Evolutionary conservation across 768 basidiomycete genomes (phyloP), one percentile per base, ranked within the genome.

Genomic region (Mycena olivaceomarginata): DNA sequence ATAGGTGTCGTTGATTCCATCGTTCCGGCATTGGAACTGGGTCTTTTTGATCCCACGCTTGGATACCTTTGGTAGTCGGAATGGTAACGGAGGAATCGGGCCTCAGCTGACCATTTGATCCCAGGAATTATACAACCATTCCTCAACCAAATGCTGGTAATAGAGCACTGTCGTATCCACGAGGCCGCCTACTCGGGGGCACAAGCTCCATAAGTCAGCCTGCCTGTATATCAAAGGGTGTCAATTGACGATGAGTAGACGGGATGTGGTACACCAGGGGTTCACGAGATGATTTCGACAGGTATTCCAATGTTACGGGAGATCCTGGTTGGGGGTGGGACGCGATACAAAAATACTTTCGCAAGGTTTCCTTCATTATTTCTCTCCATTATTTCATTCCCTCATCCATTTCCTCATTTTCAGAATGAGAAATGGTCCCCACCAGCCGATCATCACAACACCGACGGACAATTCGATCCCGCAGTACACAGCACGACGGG

Each of bases 371-470:
- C 13, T 56, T 20, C 16, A 13, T 31, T 31, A 31, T 25, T 63
- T 46, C 5, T 37, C 6, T 13, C 4, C 10, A 31, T 31, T 31
- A 31, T 75, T 2, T 15, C 57, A 16, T 57, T 18, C 20, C 20
- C 25, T 3, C 7, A n/a, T 22, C 43, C 7, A 64, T n/a, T 41
- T 22, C 10, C 13, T 16, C 16, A 41, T 48, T 18, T 56, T 12
- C n/a, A 89, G 88, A 84, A 84, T 77, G 89, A 90, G 77, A 82
- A 80, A 60, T 86, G 82, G 76, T 79, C 78, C 2, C 77, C 82
- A 18, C 87, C 89, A 2, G 83, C 83, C 5, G 88, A 89, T 70
- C 73, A 81, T 18, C 88, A 88, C 72, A 82, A 88, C 71, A 87
- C 82, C 45, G 80, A 81, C 4, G 84, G 85, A 4, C 82, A 89